Conservation (phyloP, 106 monocot genomes). For the Allium sativum region DNA sequence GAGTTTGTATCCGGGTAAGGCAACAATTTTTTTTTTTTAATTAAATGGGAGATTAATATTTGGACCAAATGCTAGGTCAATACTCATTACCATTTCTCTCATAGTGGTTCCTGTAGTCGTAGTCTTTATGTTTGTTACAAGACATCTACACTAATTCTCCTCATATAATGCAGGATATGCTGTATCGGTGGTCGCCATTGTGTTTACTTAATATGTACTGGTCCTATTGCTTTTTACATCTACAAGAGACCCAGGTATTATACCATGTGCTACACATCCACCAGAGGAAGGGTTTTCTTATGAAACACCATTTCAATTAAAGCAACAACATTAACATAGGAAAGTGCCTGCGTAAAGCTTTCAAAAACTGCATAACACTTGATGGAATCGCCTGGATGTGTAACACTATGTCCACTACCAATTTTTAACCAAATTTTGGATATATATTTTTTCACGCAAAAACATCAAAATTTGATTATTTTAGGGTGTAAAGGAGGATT, state of each 20-base stretch:
- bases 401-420: too few relatives aligned
- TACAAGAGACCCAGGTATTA: slow-evolving; percentile 80
- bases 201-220: slow-evolving; percentile 55
- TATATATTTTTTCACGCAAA: too few relatives aligned
- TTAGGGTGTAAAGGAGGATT: too few relatives aligned
- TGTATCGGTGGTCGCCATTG: slow-evolving; percentile 39
- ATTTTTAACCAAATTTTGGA: too few relatives aligned
- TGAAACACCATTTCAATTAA: slow-evolving; percentile 27
- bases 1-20: too few relatives aligned
- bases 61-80: slow-evolving; percentile 23
- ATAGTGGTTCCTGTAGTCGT: slow-evolving; percentile 57
- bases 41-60: slow-evolving; percentile 25
- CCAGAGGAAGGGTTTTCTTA: slow-evolving; percentile 80
- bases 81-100: slow-evolving; percentile 45
- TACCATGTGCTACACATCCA: slow-evolving; percentile 80
- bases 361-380: too few relatives aligned
- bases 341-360: too few relatives aligned
- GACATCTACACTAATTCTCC: slow-evolving; percentile 28
- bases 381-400: too few relatives aligned
- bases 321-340: too few relatives aligned
- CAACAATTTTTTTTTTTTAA: too few relatives aligned
- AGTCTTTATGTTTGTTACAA: slow-evolving; percentile 73
- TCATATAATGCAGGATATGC: slow-evolving; percentile 57
- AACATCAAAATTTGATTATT: too few relatives aligned
- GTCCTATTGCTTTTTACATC: slow-evolving; percentile 60